Base-by-base conservation (phyloP, 106 monocot species). In the Dioscorea zingiberensis region DNA sequence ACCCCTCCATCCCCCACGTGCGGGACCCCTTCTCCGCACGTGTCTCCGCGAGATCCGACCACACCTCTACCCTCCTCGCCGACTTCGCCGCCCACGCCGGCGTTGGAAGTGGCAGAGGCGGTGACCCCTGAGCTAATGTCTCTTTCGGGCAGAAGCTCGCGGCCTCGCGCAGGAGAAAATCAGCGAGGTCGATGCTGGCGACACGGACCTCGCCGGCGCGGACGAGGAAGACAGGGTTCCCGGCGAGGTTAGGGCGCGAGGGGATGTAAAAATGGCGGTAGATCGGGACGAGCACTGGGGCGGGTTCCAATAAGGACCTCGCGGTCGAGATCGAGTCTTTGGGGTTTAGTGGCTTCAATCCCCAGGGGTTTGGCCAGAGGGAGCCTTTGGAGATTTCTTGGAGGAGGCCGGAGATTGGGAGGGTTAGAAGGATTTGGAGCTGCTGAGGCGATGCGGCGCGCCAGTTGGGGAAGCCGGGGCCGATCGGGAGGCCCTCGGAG, bases 401-500 rank as follows among this genome's bases (percentile, higher is more conserved):
- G 70, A 71, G 60, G 49, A 74, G 47, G 45, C 17, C 17, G 16
- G 55, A 27, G 59, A 27, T 7, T 13, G 80, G 75, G 54, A 66
- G 60, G 61, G 44, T 8, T 59, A 80, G 59, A 59, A 80, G 75
- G 70, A 54, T 3, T 6, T 24, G 55, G 44, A 79, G 64, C 45
- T 74, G 75, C 25, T 66, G 38, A 1, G 64, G 54, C 2, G 80
- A 75, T 23, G 75, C 7, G 55, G 61, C 58, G 55, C 80, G 74
- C 80, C 80, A 80, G 66, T 80, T 44, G 46, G 80, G 80, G 70
- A 80, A 80, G 1, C 75, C 80, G 32, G 64, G 19, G 59, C 67
- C 73, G 28, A 77, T 15, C 13, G 80, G 83, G 16, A 87, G 87
- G 58, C 82, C 87, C 27, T 83, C 83, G 25, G 55, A 63, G 80